Conservation (phyloP, 768 basidiomycete species). For the Pleurotus salmoneostramineus region DNA sequence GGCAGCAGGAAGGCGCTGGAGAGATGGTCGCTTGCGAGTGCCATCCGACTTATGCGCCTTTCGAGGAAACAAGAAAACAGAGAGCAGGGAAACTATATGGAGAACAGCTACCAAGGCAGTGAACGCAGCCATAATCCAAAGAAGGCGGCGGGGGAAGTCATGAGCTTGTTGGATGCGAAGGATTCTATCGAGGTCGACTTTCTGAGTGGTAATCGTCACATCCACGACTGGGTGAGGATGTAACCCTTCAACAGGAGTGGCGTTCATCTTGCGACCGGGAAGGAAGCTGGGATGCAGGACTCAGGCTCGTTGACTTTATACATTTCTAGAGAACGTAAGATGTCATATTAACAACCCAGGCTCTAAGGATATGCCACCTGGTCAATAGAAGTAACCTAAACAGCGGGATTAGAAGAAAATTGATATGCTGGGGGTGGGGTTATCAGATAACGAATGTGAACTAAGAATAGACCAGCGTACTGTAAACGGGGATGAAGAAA, state of each 20-base stretch:
- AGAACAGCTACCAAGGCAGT: conserved; percentile 33
- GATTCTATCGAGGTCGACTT: conserved; percentile 2
- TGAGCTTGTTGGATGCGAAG: conserved; percentile 6
- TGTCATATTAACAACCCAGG: too few species aligned
- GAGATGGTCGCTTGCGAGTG: conserved; percentile 10
- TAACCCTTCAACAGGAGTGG: neutral
- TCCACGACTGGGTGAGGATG: neutral
- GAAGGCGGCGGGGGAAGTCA: conserved; percentile 35
- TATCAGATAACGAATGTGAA: too few species aligned
- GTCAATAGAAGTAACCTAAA: too few species aligned
- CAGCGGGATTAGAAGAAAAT: too few species aligned
- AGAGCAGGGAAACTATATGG: conserved; percentile 24
- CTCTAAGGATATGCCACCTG: too few species aligned
- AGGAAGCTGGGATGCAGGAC: neutral
- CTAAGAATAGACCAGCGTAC: too few species aligned
- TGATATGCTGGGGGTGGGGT: too few species aligned
- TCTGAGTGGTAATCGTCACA: conserved; percentile 1
- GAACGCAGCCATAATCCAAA: conserved; percentile 39
- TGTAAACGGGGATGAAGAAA: too few species aligned
- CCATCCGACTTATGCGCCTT: conserved; percentile 1
- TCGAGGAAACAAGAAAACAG: conserved; percentile 15
- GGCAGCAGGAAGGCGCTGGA: conserved; percentile 26
- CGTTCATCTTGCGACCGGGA: neutral
- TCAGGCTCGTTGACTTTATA: too few species aligned
- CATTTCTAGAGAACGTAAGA: neutral